Evolutionary conservation across 164 flowering plant species (phyloP), one percentile per base, ranked within the genome.

Genomic region (Akebia trifoliata): DNA sequence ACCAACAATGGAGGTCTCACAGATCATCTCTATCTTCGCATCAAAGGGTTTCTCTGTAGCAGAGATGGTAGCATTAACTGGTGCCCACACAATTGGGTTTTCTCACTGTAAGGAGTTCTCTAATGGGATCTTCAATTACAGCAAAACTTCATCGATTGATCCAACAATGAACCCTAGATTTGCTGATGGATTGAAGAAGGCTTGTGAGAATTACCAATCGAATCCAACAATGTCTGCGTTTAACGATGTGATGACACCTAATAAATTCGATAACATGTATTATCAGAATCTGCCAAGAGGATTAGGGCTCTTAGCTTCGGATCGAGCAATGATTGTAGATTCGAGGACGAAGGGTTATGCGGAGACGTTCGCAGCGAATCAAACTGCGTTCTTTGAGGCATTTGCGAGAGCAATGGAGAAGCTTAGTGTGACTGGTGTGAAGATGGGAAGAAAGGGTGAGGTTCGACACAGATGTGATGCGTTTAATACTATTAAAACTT

Each of bases 81-180:
- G 94, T 0, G 90, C 83, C 0, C 94, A 86, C 68, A 86, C 87
- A 14, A 77, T 86, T 42, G 94, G 94, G 4, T 84, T 86, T 65
- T 70, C 87, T 6, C 94, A 86, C 50, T 86, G 94, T 74, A 80
- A 68, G 15, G 90, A 86, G 35, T 86, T 86, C 71, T 62, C 67
- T 42, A 35, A 54, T 58, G 31, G 84, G 47, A 50, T 85, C 44
- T 81, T 57, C 73, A 65, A 71, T 38, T 78, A 40, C 74, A 66
- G 80, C 63, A 51, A 54, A 8, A 26, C 30, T 2, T 36, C 68
- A 0, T 11, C 60, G 3, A 20, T 12, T 12, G 91, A 85, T 57
- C 91, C 87, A 0, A 8, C 67, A 0, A 25, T 72, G 44, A 64
- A 85, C 67, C 81, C 86, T 0, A 65, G 61, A 30, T 77, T 54